Evolutionary conservation across 2,329 filamentous ascomycete genomes (phyloP).

Genomic region (Plectosphaerella cucumerina): DNA sequence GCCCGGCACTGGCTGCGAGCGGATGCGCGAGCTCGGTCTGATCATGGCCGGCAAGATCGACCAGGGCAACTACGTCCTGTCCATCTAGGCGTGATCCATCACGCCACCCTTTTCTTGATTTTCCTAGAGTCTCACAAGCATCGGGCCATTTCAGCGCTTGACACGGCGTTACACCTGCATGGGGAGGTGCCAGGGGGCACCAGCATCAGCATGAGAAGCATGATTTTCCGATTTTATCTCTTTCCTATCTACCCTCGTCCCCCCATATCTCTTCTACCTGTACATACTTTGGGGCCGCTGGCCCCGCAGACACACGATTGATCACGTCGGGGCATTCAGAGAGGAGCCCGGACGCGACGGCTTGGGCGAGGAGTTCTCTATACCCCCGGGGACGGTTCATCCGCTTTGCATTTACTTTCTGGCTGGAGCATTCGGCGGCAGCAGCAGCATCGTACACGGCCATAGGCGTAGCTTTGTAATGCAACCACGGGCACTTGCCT

Average conservation of each 20-base stretch:
- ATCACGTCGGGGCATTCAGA: neutral
- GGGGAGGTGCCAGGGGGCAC: slow-evolving; percentile 10
- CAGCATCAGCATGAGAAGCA: slow-evolving; percentile 17
- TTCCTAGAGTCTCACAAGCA: slow-evolving; percentile 10
- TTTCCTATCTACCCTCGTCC: slow-evolving; percentile 15
- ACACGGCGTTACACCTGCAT: slow-evolving; percentile 10
- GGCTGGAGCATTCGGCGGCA: slow-evolving; percentile 1
- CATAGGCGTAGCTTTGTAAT: neutral
- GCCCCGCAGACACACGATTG: neutral
- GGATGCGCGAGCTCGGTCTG: slow-evolving; percentile 83
- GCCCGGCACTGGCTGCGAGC: slow-evolving; percentile 83
- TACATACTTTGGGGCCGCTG: slow-evolving; percentile 4
- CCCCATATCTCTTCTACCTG: slow-evolving; percentile 3
- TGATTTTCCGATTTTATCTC: slow-evolving; percentile 13
- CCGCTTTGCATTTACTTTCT: slow-evolving; percentile 8
- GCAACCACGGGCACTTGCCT: neutral
- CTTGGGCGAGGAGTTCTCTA: neutral
- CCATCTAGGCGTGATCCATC: slow-evolving; percentile 46
- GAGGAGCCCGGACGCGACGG: slow-evolving; percentile 5
- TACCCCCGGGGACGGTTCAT: slow-evolving; percentile 13
- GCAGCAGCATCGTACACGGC: neutral
- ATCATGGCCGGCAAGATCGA: slow-evolving; percentile 79
- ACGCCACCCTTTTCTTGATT: slow-evolving; percentile 13
- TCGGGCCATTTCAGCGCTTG: neutral
- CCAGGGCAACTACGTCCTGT: slow-evolving; percentile 73